Evolutionary conservation across 2,329 filamentous ascomycete genomes (phyloP).

Genomic region (Epichloe uncinata): DNA sequence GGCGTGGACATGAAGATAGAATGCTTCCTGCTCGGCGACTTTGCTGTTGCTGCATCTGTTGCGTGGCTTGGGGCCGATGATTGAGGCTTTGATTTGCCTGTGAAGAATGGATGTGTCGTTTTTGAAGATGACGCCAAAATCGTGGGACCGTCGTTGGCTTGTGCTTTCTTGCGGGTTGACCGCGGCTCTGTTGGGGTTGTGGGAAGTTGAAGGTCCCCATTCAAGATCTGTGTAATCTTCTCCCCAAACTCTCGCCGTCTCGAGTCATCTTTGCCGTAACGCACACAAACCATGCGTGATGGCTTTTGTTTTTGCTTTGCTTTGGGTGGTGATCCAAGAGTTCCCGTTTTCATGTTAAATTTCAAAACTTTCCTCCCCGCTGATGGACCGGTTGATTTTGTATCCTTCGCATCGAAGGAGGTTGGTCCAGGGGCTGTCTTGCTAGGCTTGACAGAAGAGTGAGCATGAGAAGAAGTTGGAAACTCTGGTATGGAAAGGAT

Average conservation of each 20-base stretch:
- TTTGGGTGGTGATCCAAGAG: conserved; percentile 47
- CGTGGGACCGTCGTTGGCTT: conserved; percentile 4
- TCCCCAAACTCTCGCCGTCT: conserved; percentile 37
- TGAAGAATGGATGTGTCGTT: conserved; percentile 30
- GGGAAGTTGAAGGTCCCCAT: conserved; percentile 15
- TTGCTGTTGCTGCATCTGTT: conserved; percentile 12
- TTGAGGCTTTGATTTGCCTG: conserved; percentile 18
- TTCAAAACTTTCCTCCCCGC: conserved; percentile 34
- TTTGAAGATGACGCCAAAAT: conserved; percentile 13
- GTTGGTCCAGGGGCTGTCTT: not conserved
- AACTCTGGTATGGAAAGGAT: not conserved
- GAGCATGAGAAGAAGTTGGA: not conserved
- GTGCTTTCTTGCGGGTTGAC: not conserved
- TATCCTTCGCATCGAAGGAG: not conserved
- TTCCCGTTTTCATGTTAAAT: conserved; percentile 47
- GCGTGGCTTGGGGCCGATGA: conserved; percentile 10
- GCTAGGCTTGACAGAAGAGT: not conserved
- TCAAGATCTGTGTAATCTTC: conserved; percentile 51
- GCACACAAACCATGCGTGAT: conserved; percentile 37
- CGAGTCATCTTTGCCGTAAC: conserved; percentile 40
- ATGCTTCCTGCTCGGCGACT: conserved; percentile 18
- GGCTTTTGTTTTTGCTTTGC: conserved; percentile 28
- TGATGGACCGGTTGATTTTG: conserved; percentile 3
- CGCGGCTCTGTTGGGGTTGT: conserved; percentile 9
- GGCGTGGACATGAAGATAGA: conserved; percentile 40